Base-by-base conservation (phyloP, 2,329 filamentous ascomycete species). In the Elsinoe australis region DNA sequence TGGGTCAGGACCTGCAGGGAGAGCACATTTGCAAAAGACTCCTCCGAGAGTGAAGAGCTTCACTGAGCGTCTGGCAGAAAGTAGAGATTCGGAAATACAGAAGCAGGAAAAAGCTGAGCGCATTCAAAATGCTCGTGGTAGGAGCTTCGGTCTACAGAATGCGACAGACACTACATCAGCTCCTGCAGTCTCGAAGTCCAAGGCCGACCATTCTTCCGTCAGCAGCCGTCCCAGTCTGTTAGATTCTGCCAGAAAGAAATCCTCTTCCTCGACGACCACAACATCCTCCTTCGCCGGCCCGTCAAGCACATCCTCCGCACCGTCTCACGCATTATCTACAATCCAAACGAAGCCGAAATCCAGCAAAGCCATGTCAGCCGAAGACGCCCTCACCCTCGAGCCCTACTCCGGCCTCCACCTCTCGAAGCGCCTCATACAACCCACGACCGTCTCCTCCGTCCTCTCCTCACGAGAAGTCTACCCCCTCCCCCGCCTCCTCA, bases 351-450 rank as follows among this genome's bases (percentile, higher is more conserved):
- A 42, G 33, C 19, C 49, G 10, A 33, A 38, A 14, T 3, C 42
- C 3, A 59, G 21, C 60, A 63, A 48, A 57, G 58, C 14, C 60
- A 63, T 21, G 64, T 59, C 8, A 48, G 56, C 19, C 54, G 59
- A 47, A 51, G 61, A 62, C 26, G 57, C 61, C 44, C 61, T 82
- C 1, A 76, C 78, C 36, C 94, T 92, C 58, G 92, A 98, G 58
- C 78, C 86, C 2, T 95, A 89, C 63, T 95, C 92, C 4, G 79
- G 81, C 22, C 72, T 89, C 29, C 88, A 95, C 61, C 75, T 98
- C 10, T 85, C 84, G 3, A 87, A 82, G 53, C 80, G 92, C 24
- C 82, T 87, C 29, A 76, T 96, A 36, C 85, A 88, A 1, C 89
- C 96, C 64, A 77, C 78, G 17, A 82, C 85, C 14, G 72, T 98